A percentile compares a stretch with the other conserved stretches of the same genome.
phyloP scores from a whole-genome alignment of 768 basidiomycete species.

The Lactifluus volemus region DNA sequence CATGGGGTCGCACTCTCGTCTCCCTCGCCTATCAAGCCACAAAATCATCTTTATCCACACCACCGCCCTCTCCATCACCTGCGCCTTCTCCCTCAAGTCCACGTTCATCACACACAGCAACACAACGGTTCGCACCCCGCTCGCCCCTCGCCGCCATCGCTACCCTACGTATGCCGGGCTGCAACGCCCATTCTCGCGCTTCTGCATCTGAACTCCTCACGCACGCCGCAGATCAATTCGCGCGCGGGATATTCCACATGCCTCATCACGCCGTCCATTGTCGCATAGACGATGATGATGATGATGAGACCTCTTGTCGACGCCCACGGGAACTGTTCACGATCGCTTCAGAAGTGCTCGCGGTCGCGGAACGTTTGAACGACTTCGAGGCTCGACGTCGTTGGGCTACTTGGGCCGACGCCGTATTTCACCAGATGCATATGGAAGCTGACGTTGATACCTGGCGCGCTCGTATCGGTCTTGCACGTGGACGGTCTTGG shows the following conservation, averaged over 20 bases:
- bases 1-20: slow-evolving; percentile 60
- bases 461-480: slow-evolving; percentile 39
- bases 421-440: slow-evolving; percentile 54
- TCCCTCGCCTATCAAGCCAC: slow-evolving; percentile 43
- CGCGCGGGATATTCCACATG: slow-evolving; percentile 64
- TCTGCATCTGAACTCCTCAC: slow-evolving; percentile 44
- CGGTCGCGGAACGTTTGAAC: slow-evolving; percentile 48
- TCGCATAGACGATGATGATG: too few relatives aligned
- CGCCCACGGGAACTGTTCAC: slow-evolving; percentile 53
- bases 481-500: slow-evolving; percentile 46
- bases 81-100: not conserved
- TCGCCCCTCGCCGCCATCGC: slow-evolving; percentile 46
- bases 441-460: slow-evolving; percentile 48
- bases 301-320: slow-evolving; percentile 24
- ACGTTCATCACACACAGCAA: not conserved
- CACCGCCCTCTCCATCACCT: slow-evolving; percentile 21
- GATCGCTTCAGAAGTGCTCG: slow-evolving; percentile 52
- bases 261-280: slow-evolving; percentile 34
- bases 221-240: slow-evolving; percentile 62
- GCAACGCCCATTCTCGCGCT: slow-evolving; percentile 36
- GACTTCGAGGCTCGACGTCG: slow-evolving; percentile 36
- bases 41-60: slow-evolving; percentile 5
- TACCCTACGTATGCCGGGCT: slow-evolving; percentile 36
- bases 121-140: slow-evolving; percentile 16
- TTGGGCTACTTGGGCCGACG: slow-evolving; percentile 57